Conservation (phyloP, 192 early-diverging fungal species). For the Coemansia sp. region DNA sequence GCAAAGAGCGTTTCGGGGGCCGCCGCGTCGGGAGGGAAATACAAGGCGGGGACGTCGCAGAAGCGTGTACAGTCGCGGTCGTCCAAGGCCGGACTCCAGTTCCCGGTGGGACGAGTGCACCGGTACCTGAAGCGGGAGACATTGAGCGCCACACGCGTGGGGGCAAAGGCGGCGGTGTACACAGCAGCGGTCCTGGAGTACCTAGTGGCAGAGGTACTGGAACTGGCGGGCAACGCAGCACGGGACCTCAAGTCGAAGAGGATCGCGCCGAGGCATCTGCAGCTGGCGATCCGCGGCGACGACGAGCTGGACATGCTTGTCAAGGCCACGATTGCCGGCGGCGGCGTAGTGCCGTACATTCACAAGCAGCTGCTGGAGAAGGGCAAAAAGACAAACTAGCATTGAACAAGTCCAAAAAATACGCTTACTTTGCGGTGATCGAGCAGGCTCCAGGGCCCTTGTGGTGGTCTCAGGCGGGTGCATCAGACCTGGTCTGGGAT, state of each 20-base stretch:
- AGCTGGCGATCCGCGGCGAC: constrained; percentile 87
- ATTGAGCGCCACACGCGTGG: constrained; percentile 75
- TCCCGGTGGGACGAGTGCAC: constrained; percentile 92
- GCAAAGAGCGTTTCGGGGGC: constrained; percentile 45
- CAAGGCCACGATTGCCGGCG: constrained; percentile 85
- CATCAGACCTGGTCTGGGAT: too few relatives aligned
- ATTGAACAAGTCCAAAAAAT: too few relatives aligned
- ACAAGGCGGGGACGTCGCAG: constrained; percentile 28
- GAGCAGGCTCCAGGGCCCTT: too few relatives aligned
- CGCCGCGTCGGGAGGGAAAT: constrained; percentile 39
- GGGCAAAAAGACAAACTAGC: constrained; percentile 45
- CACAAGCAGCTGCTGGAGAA: constrained; percentile 51
- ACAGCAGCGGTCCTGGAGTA: constrained; percentile 90
- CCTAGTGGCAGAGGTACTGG: constrained; percentile 86
- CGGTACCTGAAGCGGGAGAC: constrained; percentile 81
- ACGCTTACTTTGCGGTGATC: too few relatives aligned
- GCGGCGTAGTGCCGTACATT: constrained; percentile 69
- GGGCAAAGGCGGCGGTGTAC: constrained; percentile 88
- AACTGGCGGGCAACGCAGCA: constrained; percentile 88
- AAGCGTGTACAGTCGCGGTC: constrained; percentile 49
- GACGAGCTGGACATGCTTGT: constrained; percentile 87
- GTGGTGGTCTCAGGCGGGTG: too few relatives aligned
- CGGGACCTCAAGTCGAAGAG: constrained; percentile 87
- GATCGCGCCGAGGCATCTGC: constrained; percentile 84
- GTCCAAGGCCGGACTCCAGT: constrained; percentile 57